These are phyloP conservation scores for Torulaspora globosa DNA, from an alignment of 1,139 yeast genomes.

Conservation along the genomic window DNA sequence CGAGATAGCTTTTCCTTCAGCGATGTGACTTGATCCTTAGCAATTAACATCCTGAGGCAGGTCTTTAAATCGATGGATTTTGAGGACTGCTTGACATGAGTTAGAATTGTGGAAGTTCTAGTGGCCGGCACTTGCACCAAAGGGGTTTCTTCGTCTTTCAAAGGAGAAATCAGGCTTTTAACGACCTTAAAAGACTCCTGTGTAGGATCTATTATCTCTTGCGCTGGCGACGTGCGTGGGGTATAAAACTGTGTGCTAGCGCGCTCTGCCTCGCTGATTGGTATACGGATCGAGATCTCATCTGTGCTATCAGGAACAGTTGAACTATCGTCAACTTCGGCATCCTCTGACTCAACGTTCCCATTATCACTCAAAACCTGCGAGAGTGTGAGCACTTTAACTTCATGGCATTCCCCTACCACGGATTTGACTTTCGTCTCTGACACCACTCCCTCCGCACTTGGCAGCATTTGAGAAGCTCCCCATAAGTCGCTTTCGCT, in stretches of 20 bases:
- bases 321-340: conserved; percentile 6
- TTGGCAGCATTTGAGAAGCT: conserved; percentile 30
- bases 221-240: conserved; percentile 11
- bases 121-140: conserved; percentile 34
- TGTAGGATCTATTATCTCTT: conserved; percentile 28
- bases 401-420: conserved; percentile 7
- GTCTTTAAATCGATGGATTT: neutral
- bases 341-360: conserved; percentile 1
- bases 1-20: conserved; percentile 1
- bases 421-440: neutral
- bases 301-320: conserved; percentile 22
- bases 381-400: conserved; percentile 26
- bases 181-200: conserved; percentile 33
- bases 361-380: conserved; percentile 28
- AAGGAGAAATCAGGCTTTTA: conserved; percentile 29
- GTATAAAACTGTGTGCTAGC: conserved; percentile 11
- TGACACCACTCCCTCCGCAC: conserved; percentile 1
- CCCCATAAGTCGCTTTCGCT: conserved; percentile 23
- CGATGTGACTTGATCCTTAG: conserved; percentile 1
- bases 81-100: neutral
- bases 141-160: conserved; percentile 16
- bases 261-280: conserved; percentile 7
- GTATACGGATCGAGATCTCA: conserved; percentile 14
- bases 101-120: conserved; percentile 22
- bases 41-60: neutral